These are phyloP conservation scores for Paraleonurus japonicus DNA, from an alignment of 257 asterid genomes.

Conservation along the genomic window DNA sequence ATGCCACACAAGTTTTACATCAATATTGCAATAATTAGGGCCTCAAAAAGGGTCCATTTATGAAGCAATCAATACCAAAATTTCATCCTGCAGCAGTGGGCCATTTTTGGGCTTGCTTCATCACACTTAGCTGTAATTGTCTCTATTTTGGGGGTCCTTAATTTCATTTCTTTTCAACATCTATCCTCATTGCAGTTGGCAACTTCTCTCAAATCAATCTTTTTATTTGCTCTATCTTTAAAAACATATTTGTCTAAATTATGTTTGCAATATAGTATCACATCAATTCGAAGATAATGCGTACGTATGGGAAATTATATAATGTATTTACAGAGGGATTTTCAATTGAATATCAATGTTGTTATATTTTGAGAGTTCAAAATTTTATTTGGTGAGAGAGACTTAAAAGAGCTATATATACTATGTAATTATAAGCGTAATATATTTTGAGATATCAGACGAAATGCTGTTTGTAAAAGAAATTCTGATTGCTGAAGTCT, in stretches of 20 bases:
- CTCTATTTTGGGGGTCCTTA: conserved; percentile 35
- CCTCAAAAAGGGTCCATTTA: conserved; percentile 25
- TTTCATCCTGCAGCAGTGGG: conserved; percentile 25
- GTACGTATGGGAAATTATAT: background rate
- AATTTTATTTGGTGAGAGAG: background rate
- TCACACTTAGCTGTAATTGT: conserved; percentile 39
- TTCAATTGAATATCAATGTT: background rate
- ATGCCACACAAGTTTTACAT: background rate
- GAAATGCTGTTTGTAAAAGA: background rate
- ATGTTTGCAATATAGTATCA: too few relatives aligned
- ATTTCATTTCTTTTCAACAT: conserved; percentile 32
- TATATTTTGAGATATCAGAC: background rate
- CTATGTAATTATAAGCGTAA: background rate
- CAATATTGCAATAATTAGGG: conserved; percentile 22
- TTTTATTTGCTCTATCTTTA: background rate
- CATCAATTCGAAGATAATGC: background rate
- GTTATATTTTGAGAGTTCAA: background rate
- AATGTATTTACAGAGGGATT: background rate
- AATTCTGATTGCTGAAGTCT: background rate
- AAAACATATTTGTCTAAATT: background rate
- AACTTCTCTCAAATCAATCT: conserved; percentile 29
- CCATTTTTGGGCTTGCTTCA: conserved; percentile 16
- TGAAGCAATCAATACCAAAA: conserved; percentile 13
- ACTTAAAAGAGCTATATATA: background rate
- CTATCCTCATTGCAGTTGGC: conserved; percentile 31